Conservation (phyloP, 495 filamentous ascomycete species). For the Penicillium cosmopolitanum region DNA sequence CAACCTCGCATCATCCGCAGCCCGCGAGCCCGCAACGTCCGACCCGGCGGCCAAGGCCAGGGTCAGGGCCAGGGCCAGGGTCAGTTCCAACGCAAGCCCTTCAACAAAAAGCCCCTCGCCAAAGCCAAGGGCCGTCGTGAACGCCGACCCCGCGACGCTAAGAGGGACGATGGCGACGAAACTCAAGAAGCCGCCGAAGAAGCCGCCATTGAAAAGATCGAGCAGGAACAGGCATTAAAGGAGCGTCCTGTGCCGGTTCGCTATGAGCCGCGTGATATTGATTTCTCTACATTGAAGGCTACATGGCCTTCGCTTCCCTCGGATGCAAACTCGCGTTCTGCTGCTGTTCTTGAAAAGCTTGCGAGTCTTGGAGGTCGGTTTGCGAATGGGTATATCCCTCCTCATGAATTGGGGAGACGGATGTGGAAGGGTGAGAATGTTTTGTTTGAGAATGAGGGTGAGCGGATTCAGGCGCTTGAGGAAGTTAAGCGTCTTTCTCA, state of each 20-base stretch:
- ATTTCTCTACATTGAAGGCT: slow-evolving; percentile 35
- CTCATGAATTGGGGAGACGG: slow-evolving; percentile 43
- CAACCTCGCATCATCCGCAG: slow-evolving; percentile 40
- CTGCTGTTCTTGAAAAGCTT: slow-evolving; percentile 44
- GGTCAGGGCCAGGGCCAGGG: slow-evolving; percentile 14
- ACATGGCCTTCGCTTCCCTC: slow-evolving; percentile 51
- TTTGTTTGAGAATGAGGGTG: slow-evolving; percentile 42
- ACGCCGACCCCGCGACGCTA: slow-evolving; percentile 16
- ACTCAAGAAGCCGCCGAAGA: slow-evolving; percentile 21
- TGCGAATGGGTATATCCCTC: slow-evolving; percentile 44
- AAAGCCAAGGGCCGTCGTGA: neutral
- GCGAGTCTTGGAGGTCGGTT: slow-evolving; percentile 38
- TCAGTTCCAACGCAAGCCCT: slow-evolving; percentile 23
- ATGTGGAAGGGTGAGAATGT: slow-evolving; percentile 47
- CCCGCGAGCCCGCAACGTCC: slow-evolving; percentile 32
- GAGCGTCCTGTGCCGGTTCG: slow-evolving; percentile 35
- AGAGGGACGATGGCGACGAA: slow-evolving; percentile 24
- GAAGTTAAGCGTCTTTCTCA: slow-evolving; percentile 43
- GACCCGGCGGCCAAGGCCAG: slow-evolving; percentile 7
- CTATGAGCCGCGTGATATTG: slow-evolving; percentile 39
- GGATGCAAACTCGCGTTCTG: slow-evolving; percentile 29
- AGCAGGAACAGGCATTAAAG: slow-evolving; percentile 36
- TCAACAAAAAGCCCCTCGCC: neutral
- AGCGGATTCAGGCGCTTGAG: slow-evolving; percentile 40
- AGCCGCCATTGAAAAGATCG: slow-evolving; percentile 36